Evolutionary conservation across 345 rosid genomes (phyloP).

Genomic region (Camelina hispida): DNA sequence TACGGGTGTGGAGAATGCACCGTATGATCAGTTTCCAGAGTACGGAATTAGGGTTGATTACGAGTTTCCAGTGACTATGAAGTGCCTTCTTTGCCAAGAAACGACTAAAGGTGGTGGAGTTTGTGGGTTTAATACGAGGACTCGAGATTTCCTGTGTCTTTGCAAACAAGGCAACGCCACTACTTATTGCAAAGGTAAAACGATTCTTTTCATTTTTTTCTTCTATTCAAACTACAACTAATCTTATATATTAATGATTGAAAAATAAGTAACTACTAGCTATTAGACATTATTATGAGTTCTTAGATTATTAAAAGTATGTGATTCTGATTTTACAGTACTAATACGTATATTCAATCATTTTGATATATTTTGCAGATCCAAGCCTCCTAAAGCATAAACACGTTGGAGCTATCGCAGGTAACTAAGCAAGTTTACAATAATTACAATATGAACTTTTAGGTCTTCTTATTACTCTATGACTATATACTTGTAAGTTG

Average conservation of each 20-base stretch:
- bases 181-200: conserved; percentile 67
- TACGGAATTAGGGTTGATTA: conserved; percentile 84
- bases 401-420: conserved; percentile 40
- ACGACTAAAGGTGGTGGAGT: conserved; percentile 71
- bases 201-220: not conserved
- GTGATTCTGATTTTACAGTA: not conserved
- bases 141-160: conserved; percentile 68
- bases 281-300: not conserved
- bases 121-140: conserved; percentile 70
- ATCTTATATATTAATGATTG: too few relatives aligned
- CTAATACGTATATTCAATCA: not conserved
- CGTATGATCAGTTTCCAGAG: conserved; percentile 75
- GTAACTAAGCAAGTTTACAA: conserved; percentile 17
- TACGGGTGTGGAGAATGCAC: conserved; percentile 47
- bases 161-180: conserved; percentile 71
- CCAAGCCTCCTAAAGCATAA: conserved; percentile 37
- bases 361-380: conserved; percentile 29
- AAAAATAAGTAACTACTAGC: not conserved
- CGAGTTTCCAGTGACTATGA: conserved; percentile 76
- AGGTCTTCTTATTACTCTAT: not conserved
- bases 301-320: not conserved
- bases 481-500: conserved; percentile 3
- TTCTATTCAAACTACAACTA: not conserved
- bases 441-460: not conserved
- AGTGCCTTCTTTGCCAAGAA: conserved; percentile 86